phyloP scores from a whole-genome alignment of 805 yeast genomes.

The Kodamaea sagamina region DNA sequence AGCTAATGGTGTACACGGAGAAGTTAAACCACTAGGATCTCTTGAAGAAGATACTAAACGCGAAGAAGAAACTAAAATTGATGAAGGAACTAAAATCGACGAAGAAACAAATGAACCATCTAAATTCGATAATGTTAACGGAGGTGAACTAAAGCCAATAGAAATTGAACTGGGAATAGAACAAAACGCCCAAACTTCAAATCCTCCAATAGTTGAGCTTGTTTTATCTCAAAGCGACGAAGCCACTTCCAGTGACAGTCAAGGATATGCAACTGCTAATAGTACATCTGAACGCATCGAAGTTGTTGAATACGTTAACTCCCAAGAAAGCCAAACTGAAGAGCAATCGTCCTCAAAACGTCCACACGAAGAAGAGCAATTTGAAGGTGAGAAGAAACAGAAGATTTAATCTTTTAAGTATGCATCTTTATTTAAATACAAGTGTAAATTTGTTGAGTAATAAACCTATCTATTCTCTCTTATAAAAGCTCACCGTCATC shows the following conservation, averaged over 20 bases:
- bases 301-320: too few relatives aligned
- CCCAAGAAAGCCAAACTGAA: neutral
- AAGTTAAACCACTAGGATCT: too few relatives aligned
- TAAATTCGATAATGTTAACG: neutral
- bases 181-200: neutral
- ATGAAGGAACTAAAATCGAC: neutral
- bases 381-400: constrained; percentile 2
- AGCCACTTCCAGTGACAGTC: constrained; percentile 1
- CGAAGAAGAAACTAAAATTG: too few relatives aligned
- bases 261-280: constrained; percentile 2
- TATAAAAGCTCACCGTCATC: constrained; percentile 9
- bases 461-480: too few relatives aligned
- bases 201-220: neutral
- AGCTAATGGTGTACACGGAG: too few relatives aligned
- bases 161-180: neutral
- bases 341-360: neutral
- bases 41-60: too few relatives aligned
- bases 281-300: neutral
- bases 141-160: too few relatives aligned
- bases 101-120: neutral
- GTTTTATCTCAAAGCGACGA: neutral
- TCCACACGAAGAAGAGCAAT: neutral
- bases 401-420: neutral
- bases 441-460: too few relatives aligned
- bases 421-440: neutral